A percentile compares a stretch with the other conserved stretches of the same genome.
Evolutionary conservation across 2,329 filamentous ascomycete genomes (phyloP).

Genomic region (Aspergillus puulaauensis): DNA sequence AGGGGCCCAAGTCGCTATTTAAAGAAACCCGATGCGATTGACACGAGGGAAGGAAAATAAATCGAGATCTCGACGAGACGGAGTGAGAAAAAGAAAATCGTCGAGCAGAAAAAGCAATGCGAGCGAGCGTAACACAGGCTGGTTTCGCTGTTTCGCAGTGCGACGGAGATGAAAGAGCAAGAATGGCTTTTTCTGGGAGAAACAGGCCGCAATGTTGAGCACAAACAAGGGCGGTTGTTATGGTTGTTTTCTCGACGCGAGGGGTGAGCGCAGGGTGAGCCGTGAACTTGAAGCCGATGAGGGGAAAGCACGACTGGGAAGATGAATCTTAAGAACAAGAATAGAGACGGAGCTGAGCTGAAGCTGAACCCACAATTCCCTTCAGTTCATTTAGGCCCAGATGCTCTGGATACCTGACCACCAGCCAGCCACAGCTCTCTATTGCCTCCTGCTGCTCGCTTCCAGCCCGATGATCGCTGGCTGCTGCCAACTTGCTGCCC

Average conservation of each 20-base stretch:
- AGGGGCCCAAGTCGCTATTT: background rate
- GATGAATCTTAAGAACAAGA: background rate
- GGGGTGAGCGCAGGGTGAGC: background rate
- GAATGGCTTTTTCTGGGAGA: slow-evolving; percentile 19
- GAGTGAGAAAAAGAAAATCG: slow-evolving; percentile 4
- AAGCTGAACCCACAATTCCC: slow-evolving; percentile 2
- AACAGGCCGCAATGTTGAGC: background rate
- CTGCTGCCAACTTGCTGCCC: slow-evolving; percentile 3
- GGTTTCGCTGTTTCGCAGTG: background rate
- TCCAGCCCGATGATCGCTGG: background rate
- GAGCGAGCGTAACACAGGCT: background rate
- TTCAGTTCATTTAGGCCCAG: background rate
- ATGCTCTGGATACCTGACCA: background rate
- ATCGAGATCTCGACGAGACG: background rate
- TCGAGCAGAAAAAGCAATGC: slow-evolving; percentile 11
- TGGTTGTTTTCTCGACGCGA: background rate
- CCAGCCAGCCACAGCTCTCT: background rate
- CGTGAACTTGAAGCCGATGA: slow-evolving; percentile 1
- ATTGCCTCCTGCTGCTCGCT: background rate
- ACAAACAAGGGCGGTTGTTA: background rate
- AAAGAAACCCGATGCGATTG: slow-evolving; percentile 2
- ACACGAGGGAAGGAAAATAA: slow-evolving; percentile 8
- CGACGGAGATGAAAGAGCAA: background rate
- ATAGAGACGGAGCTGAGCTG: slow-evolving; percentile 2
- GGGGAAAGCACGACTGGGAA: slow-evolving; percentile 1